These are phyloP conservation scores for Colletotrichum theobromicola DNA, from an alignment of 2,329 filamentous ascomycete species.

Conservation along the genomic window DNA sequence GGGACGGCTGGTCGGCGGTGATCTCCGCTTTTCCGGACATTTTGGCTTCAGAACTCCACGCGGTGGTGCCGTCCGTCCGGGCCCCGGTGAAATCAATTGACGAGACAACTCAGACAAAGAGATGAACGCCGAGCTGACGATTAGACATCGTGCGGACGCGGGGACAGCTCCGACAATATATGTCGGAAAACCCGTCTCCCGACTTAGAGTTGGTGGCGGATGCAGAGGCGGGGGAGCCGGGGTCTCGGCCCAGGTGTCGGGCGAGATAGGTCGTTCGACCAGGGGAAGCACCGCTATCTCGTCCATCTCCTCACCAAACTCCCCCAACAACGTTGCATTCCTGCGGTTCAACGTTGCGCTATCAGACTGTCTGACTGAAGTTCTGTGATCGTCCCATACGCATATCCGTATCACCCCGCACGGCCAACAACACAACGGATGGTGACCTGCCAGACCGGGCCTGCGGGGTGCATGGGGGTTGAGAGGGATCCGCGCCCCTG, in stretches of 20 bases:
- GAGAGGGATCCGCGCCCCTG: constrained; percentile 2
- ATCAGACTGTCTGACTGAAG: neutral
- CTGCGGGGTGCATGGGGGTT: constrained; percentile 13
- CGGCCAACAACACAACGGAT: neutral
- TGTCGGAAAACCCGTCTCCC: neutral
- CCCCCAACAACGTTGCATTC: constrained; percentile 15
- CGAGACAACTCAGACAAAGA: neutral
- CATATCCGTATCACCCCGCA: constrained; percentile 9
- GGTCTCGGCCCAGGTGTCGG: constrained; percentile 15
- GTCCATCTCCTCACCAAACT: neutral
- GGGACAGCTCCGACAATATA: neutral
- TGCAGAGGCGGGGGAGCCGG: constrained; percentile 8
- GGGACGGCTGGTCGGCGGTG: neutral
- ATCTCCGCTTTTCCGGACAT: constrained; percentile 19
- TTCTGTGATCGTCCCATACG: neutral
- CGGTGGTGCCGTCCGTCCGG: neutral
- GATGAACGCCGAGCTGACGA: too few species aligned
- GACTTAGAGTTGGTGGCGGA: constrained; percentile 11
- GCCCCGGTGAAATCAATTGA: neutral
- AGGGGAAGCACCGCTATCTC: neutral
- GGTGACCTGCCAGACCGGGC: constrained; percentile 9
- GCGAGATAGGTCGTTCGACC: neutral
- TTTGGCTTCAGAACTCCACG: neutral
- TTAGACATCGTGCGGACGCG: neutral
- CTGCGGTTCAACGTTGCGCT: constrained; percentile 6